phyloP scores from a whole-genome alignment of 2,329 filamentous ascomycete species.

The Penicillium sp. region DNA sequence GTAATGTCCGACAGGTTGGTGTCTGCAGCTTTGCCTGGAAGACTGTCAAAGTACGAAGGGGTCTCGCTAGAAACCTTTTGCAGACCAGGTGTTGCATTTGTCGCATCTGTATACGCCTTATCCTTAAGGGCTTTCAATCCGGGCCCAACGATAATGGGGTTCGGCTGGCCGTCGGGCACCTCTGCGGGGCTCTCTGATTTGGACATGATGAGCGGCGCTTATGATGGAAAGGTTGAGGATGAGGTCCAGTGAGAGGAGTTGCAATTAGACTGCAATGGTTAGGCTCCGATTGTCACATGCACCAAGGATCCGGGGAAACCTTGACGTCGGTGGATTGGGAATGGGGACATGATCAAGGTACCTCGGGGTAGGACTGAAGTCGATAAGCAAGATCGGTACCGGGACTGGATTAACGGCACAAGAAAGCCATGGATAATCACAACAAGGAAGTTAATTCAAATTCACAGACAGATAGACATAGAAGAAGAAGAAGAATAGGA shows the following conservation, averaged over 20 bases:
- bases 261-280: conserved; percentile 9
- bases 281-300: conserved; percentile 19
- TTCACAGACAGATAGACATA: neutral
- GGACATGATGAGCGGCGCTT: conserved; percentile 23
- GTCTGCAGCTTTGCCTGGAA: conserved; percentile 16
- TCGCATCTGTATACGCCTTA: conserved; percentile 30
- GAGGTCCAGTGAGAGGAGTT: neutral
- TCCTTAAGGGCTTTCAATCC: conserved; percentile 28
- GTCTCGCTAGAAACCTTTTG: conserved; percentile 19
- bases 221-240: conserved; percentile 1
- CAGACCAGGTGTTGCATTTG: conserved; percentile 30
- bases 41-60: conserved; percentile 32
- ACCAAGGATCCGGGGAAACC: neutral
- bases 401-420: conserved; percentile 11
- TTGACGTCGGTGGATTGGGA: conserved; percentile 7
- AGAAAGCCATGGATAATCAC: conserved; percentile 17
- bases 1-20: neutral
- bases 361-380: conserved; percentile 17
- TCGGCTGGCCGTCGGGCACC: conserved; percentile 30
- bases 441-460: neutral
- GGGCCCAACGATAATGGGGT: conserved; percentile 32
- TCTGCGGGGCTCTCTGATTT: conserved; percentile 24
- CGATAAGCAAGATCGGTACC: conserved; percentile 10
- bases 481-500: neutral
- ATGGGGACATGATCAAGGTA: conserved; percentile 13